phyloP scores from a whole-genome alignment of 371 early-diverging fungal genomes.

The Mucor lusitanicus region DNA sequence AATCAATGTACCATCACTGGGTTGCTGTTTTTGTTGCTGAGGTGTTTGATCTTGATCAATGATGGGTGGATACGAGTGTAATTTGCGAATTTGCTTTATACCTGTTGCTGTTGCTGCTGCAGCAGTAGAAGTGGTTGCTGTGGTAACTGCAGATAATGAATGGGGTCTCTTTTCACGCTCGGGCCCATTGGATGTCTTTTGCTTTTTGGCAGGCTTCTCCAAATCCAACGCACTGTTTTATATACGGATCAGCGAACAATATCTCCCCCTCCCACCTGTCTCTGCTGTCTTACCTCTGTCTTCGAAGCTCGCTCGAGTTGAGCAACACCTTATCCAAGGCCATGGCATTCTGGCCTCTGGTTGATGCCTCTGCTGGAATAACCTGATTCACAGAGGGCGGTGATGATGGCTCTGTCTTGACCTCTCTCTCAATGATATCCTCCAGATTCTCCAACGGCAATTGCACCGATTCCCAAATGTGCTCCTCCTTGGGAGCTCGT shows the following conservation, averaged over 20 bases:
- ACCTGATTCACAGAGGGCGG: not conserved
- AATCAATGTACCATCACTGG: not conserved
- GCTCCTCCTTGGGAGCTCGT: slow-evolving; percentile 27
- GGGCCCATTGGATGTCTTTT: slow-evolving; percentile 1
- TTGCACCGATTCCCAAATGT: slow-evolving; percentile 30
- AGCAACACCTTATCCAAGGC: slow-evolving; percentile 27
- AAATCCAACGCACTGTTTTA: not conserved
- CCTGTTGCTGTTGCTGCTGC: not conserved
- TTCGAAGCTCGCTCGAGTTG: slow-evolving; percentile 16
- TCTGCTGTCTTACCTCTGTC: slow-evolving; percentile 10
- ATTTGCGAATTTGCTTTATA: slow-evolving; percentile 11
- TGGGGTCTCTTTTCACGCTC: slow-evolving; percentile 20
- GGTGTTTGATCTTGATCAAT: not conserved
- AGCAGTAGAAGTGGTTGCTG: not conserved
- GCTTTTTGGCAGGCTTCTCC: slow-evolving; percentile 3
- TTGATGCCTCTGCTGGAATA: slow-evolving; percentile 9
- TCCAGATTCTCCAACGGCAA: slow-evolving; percentile 18
- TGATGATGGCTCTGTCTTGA: slow-evolving; percentile 25
- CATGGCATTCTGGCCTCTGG: slow-evolving; percentile 20
- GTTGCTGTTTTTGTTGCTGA: not conserved
- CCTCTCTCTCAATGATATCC: slow-evolving; percentile 9
- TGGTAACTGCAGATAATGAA: slow-evolving; percentile 13
- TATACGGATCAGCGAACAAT: not conserved
- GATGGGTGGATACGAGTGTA: slow-evolving; percentile 15
- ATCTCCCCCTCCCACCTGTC: not conserved